These are phyloP conservation scores for Trichoderma koningii DNA, from an alignment of 2,329 filamentous ascomycete species.

Conservation along the genomic window DNA sequence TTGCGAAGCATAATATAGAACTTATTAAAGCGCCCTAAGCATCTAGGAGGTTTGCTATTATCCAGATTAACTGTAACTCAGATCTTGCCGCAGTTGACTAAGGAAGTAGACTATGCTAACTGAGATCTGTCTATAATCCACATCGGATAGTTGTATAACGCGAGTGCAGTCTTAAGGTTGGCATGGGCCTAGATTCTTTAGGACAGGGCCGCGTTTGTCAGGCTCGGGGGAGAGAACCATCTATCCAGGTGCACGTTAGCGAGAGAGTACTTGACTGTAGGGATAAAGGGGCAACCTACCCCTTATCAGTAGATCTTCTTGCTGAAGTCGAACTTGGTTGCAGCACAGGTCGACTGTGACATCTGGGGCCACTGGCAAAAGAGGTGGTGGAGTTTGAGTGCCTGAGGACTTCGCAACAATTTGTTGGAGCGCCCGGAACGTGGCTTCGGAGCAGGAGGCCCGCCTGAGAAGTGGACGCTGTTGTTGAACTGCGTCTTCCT, in stretches of 20 bases:
- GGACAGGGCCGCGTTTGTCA: slow-evolving; percentile 63
- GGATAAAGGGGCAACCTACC: slow-evolving; percentile 53
- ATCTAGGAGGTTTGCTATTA: slow-evolving; percentile 54
- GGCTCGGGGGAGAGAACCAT: slow-evolving; percentile 64
- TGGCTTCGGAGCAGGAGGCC: too few species aligned
- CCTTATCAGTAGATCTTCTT: slow-evolving; percentile 80
- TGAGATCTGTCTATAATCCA: slow-evolving; percentile 84
- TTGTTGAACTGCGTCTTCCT: too few species aligned
- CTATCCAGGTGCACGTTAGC: slow-evolving; percentile 43
- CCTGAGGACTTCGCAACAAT: too few species aligned
- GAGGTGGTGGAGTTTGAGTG: too few species aligned
- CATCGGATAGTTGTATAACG: slow-evolving; percentile 44
- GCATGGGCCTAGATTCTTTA: slow-evolving; percentile 77
- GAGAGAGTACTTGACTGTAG: background rate
- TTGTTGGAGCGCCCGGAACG: too few species aligned
- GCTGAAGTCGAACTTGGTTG: slow-evolving; percentile 52
- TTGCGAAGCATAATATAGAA: slow-evolving; percentile 64
- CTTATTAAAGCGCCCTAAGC: slow-evolving; percentile 44
- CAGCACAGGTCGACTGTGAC: too few species aligned
- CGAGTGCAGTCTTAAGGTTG: slow-evolving; percentile 57
- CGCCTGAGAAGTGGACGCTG: too few species aligned
- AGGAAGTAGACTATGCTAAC: slow-evolving; percentile 70
- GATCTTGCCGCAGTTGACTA: slow-evolving; percentile 50
- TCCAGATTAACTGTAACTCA: slow-evolving; percentile 72
- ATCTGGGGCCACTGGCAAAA: too few species aligned